phyloP scores from a whole-genome alignment of 192 early-diverging fungal genomes.

The Phycomyces nitens region DNA sequence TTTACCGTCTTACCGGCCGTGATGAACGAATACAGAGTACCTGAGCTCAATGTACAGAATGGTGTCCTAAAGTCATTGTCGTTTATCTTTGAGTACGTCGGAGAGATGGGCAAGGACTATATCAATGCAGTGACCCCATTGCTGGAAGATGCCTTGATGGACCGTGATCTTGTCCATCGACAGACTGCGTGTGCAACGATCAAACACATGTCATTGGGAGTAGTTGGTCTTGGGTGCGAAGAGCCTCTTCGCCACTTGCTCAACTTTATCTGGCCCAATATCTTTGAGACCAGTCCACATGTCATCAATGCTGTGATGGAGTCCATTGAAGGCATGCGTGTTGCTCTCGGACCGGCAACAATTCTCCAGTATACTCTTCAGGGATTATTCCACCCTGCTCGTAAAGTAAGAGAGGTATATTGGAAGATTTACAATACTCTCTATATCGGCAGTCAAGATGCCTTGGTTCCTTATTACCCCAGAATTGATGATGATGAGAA shows the following conservation, averaged over 20 bases:
- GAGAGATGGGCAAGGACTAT: constrained; percentile 97
- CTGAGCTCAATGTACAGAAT: constrained; percentile 99
- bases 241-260: constrained; percentile 91
- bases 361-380: constrained; percentile 87
- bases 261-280: constrained; percentile 97
- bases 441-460: constrained; percentile 89
- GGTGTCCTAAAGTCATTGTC: constrained; percentile 93
- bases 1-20: constrained; percentile 97
- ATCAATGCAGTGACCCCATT: constrained; percentile 95
- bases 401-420: constrained; percentile 93
- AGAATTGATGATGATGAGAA: constrained; percentile 76
- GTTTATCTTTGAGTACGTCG: constrained; percentile 99
- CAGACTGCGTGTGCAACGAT: constrained; percentile 96
- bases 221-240: constrained; percentile 88
- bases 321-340: constrained; percentile 89
- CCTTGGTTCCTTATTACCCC: constrained; percentile 90
- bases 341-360: constrained; percentile 83
- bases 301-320: constrained; percentile 98
- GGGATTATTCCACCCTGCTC: constrained; percentile 96
- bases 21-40: constrained; percentile 99
- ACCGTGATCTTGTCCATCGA: constrained; percentile 96
- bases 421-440: constrained; percentile 98
- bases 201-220: constrained; percentile 94
- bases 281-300: constrained; percentile 95
- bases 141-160: constrained; percentile 94